Evolutionary conservation across 23 red algal genomes (phyloP), one percentile per base, ranked within the genome.

Genomic region (Gracilariopsis chorda): DNA sequence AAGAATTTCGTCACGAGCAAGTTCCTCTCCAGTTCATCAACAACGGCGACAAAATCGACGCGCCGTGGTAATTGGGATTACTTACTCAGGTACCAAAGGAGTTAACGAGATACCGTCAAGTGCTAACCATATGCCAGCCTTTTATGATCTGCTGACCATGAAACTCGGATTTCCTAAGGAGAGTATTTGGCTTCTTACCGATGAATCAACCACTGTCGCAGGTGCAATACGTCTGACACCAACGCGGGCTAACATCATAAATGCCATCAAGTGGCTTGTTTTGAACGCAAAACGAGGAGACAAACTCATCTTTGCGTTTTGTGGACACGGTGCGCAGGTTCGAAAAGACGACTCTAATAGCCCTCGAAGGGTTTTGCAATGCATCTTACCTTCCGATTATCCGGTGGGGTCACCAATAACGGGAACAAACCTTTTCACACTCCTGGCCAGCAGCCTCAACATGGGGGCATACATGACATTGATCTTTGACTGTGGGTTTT

Each of bases 361-460:
- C n/a, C n/a, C n/a, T n/a, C 67, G 29, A 52, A 46, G 23, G 14
- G 51, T 57, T 70, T 19, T 23, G 10, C 51, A 78, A 48, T 89
- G 68, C 85, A 77, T 89, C 48, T 44, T 89, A 11, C 85, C 85
- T 32, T 55, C 51, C 44, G 85, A 89, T 56, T 89, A 62, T 77
- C 85, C 85, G 11, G 46, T 52, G 11, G 39, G 20, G 25, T 28
- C 41, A 30, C 51, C 51, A 43, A 78, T 78, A 34, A 51, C 72
- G 25, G 47, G 20, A 47, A 34, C 20, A 28, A 89, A n/a, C 9
- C 51, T 48, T 14, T 59, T 25, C 32, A 76, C 42, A 25, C 52
- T 48, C 23, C 63, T 61, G 30, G 57, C 48, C 65, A 58, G 21
- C 6, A 42, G 39, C n/a, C 64, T 65, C 39, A 44, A 77, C 24